A percentile compares a stretch with the other conserved stretches of the same genome.
Conservation (phyloP, 2,329 filamentous ascomycete species). For the Colletotrichum lentis region DNA sequence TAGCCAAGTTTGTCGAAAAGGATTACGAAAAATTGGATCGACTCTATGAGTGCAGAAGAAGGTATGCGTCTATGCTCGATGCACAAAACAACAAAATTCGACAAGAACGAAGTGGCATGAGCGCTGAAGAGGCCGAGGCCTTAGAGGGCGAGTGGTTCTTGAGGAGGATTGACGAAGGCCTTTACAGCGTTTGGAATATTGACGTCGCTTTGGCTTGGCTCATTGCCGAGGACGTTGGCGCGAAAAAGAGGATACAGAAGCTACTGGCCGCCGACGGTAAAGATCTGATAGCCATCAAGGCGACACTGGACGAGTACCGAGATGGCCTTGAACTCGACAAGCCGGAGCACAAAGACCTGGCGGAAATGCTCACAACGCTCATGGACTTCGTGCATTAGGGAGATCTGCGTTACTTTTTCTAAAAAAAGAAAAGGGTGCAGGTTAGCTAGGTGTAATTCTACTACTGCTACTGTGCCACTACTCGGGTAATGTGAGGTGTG, state of each 20-base stretch:
- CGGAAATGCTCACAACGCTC: slow-evolving; percentile 64
- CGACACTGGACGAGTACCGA: slow-evolving; percentile 71
- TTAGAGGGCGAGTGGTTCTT: slow-evolving; percentile 77
- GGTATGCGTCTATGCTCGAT: slow-evolving; percentile 71
- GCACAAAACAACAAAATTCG: slow-evolving; percentile 70
- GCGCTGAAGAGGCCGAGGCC: slow-evolving; percentile 64
- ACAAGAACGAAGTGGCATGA: slow-evolving; percentile 48
- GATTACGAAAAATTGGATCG: slow-evolving; percentile 85
- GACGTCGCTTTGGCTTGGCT: slow-evolving; percentile 92
- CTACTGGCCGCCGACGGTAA: slow-evolving; percentile 75
- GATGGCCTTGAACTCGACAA: slow-evolving; percentile 64
- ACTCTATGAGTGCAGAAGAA: slow-evolving; percentile 74
- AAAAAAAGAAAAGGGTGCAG: background rate
- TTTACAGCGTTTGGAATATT: slow-evolving; percentile 83
- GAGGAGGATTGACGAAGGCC: slow-evolving; percentile 79
- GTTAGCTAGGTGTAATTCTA: slow-evolving; percentile 12
- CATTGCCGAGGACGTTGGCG: slow-evolving; percentile 84
- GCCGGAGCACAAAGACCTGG: slow-evolving; percentile 65
- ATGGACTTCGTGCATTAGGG: slow-evolving; percentile 56
- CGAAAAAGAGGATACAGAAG: slow-evolving; percentile 68
- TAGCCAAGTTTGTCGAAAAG: slow-evolving; percentile 96
- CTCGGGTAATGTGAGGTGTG: background rate
- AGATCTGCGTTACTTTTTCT: background rate
- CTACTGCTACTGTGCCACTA: background rate
- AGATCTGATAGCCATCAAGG: slow-evolving; percentile 67